phyloP scores from a whole-genome alignment of 257 asterid species.

The Salvia miltiorrhiza region DNA sequence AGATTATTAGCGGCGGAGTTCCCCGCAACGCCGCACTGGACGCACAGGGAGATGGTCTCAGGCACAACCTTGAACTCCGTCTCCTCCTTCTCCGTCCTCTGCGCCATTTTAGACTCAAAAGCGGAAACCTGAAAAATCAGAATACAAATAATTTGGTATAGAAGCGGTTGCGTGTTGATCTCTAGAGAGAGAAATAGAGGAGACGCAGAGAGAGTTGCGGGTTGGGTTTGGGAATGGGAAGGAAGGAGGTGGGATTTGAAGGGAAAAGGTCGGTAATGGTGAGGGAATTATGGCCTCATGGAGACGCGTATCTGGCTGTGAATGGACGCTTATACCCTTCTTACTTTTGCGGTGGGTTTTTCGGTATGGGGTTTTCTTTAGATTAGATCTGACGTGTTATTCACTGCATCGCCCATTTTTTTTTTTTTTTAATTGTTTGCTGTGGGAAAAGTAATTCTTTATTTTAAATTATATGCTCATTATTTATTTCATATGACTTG shows the following conservation, averaged over 20 bases:
- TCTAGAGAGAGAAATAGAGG: slow-evolving; percentile 9
- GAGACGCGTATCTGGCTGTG: slow-evolving; percentile 53
- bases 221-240: slow-evolving; percentile 1
- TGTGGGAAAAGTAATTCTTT: not conserved
- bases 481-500: not conserved
- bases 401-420: slow-evolving; percentile 8
- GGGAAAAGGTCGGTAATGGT: slow-evolving; percentile 50
- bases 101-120: slow-evolving; percentile 51
- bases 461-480: not conserved
- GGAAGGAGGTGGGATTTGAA: slow-evolving; percentile 29
- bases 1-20: slow-evolving; percentile 47
- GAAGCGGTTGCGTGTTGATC: not conserved
- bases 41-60: slow-evolving; percentile 64
- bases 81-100: slow-evolving; percentile 82
- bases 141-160: not conserved
- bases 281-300: slow-evolving; percentile 51
- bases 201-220: slow-evolving; percentile 15
- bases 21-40: slow-evolving; percentile 59
- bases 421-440: not conserved
- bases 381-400: slow-evolving; percentile 47
- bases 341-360: slow-evolving; percentile 25
- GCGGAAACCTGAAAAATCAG: not conserved
- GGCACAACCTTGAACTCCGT: slow-evolving; percentile 74
- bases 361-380: slow-evolving; percentile 12
- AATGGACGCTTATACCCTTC: slow-evolving; percentile 40